Evolutionary conservation across 2,329 filamentous ascomycete genomes (phyloP).

Genomic region (Trichoderma aggressivum): DNA sequence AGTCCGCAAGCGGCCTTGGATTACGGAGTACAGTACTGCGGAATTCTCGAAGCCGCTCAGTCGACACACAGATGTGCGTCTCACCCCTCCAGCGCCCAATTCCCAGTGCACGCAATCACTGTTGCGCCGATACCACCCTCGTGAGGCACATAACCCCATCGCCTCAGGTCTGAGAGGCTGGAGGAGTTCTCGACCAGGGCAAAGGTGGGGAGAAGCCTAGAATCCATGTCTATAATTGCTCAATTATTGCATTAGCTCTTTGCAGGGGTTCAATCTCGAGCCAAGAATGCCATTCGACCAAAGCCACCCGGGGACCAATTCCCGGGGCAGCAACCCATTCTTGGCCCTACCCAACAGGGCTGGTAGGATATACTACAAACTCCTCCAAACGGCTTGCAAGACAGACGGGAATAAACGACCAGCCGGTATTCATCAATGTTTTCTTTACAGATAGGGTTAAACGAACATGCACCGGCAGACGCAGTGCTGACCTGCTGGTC

Average conservation of each 20-base stretch:
- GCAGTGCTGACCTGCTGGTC: neutral
- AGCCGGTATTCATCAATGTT: neutral
- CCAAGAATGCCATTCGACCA: neutral
- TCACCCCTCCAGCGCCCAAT: neutral
- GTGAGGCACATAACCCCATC: neutral
- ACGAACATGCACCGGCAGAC: neutral
- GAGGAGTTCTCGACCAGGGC: neutral
- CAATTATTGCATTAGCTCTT: constrained; percentile 11
- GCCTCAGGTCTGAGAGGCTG: neutral
- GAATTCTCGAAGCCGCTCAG: neutral
- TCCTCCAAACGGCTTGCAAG: neutral
- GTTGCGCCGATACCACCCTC: neutral
- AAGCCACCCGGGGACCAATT: neutral
- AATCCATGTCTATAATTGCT: constrained; percentile 15
- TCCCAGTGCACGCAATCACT: neutral
- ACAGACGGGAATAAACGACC: neutral
- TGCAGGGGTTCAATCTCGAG: neutral
- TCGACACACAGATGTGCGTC: neutral
- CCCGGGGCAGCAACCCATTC: neutral
- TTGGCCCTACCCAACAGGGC: neutral
- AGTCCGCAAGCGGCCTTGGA: too few species aligned
- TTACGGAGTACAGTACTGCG: neutral
- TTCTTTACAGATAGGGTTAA: neutral
- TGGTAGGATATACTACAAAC: neutral
- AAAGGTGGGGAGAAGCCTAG: neutral